Evolutionary conservation across 2,329 filamentous ascomycete species (phyloP).

Genomic region (Alternaria triticina): DNA sequence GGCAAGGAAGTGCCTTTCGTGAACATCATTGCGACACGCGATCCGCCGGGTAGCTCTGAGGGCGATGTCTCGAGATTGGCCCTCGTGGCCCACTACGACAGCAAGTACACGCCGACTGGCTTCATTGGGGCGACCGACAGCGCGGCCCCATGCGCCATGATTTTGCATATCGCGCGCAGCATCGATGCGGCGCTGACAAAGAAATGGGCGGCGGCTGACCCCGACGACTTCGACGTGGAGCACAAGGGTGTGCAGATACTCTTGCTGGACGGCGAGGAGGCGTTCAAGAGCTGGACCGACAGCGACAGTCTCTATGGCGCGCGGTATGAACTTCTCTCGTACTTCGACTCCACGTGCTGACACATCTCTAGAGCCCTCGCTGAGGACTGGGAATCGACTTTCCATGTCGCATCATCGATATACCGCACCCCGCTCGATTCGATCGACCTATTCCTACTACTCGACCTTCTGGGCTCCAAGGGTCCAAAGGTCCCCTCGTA

Average conservation of each 20-base stretch:
- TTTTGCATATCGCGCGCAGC: slow-evolving; percentile 82
- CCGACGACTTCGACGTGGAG: slow-evolving; percentile 63
- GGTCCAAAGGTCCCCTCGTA: slow-evolving; percentile 80
- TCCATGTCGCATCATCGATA: slow-evolving; percentile 73
- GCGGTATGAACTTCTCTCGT: slow-evolving; percentile 58
- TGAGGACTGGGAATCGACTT: slow-evolving; percentile 76
- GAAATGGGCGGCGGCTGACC: slow-evolving; percentile 73
- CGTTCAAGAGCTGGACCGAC: slow-evolving; percentile 80
- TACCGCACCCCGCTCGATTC: slow-evolving; percentile 77
- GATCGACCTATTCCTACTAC: slow-evolving; percentile 86
- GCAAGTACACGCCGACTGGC: slow-evolving; percentile 77
- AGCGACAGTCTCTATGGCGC: slow-evolving; percentile 90
- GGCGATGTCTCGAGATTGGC: slow-evolving; percentile 85
- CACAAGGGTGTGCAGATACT: slow-evolving; percentile 87
- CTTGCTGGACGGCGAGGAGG: slow-evolving; percentile 92
- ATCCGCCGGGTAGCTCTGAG: slow-evolving; percentile 77
- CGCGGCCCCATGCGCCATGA: slow-evolving; percentile 91
- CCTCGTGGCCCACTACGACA: slow-evolving; percentile 94
- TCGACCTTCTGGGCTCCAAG: slow-evolving; percentile 81
- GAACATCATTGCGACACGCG: slow-evolving; percentile 87
- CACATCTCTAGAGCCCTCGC: slow-evolving; percentile 68
- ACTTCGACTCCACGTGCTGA: background rate
- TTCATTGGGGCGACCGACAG: slow-evolving; percentile 96
- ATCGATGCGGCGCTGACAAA: slow-evolving; percentile 82
- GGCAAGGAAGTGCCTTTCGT: slow-evolving; percentile 78